Base-by-base conservation (phyloP, 192 early-diverging fungal genomes). In the Coemansia sp. region DNA sequence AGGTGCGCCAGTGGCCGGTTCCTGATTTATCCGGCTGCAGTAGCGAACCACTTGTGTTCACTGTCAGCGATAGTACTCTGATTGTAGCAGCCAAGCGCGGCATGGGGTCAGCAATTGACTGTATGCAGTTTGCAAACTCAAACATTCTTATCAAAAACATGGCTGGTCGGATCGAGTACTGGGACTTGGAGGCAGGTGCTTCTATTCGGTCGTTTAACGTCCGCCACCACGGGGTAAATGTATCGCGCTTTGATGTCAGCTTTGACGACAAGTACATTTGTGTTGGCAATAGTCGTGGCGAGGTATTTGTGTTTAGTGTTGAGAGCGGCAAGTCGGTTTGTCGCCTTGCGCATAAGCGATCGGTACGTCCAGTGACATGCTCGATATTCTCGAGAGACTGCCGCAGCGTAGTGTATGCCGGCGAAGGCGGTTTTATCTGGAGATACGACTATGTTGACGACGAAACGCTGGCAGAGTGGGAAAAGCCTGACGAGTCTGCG, bases 341-440 rank as follows among this genome's bases (percentile, higher is more conserved):
- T 15, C 87, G 87, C 50, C 72, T 95, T 36, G 78, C 69, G 15
- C 92, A 95, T 64, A 86, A 89, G 61, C 76, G 92, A 38, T 90
- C 90, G 5, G 90, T 86, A 31, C 90, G 90, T 47, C 84, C 91
- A 1, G 87, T 95, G 10, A 85, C 85, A n/a, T 88, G 87, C 62
- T 91, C 90, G 65, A 83, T 84, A 47, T 93, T 95, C 78, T 81
- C 91, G 0, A 66, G 85, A 31, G 89, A 93, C 72, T 87, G 86
- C 67, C 83, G 88, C 34, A 86, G 87, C 46, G 75, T 94, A 10
- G 69, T 91, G 8, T 89, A 86, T 47, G 86, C 85, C 23, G 88
- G 90, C 42, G 90, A 91, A 42, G 91, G 89, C 26, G 86, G 87
- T 0, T 90, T 91, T 64, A 86, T 94, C 40, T 92, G 91, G 90